Conservation (phyloP, 495 filamentous ascomycete species). For the Alectoria sarmentosa region DNA sequence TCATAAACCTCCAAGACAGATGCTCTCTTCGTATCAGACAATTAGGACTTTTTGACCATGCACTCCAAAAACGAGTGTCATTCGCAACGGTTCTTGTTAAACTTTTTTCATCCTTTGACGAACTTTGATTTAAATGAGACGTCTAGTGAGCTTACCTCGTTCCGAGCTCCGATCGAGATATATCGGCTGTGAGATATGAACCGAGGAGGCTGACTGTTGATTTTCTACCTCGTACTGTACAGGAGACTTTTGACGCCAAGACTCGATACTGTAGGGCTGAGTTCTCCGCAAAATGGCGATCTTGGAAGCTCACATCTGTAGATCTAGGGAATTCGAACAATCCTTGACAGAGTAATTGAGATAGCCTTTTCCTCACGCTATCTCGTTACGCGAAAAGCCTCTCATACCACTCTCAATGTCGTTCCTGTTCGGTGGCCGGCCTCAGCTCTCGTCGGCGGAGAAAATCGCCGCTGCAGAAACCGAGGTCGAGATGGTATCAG, state of each 20-base stretch:
- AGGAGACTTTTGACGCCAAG: background rate
- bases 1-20: background rate
- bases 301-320: too few relatives aligned
- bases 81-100: conserved; percentile 89
- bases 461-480: conserved; percentile 93
- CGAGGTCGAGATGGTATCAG: conserved; percentile 85
- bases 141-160: conserved; percentile 15
- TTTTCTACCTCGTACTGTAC: background rate
- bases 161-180: background rate
- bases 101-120: conserved; percentile 46
- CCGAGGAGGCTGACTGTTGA: background rate
- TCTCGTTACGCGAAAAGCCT: too few relatives aligned
- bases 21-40: conserved; percentile 11
- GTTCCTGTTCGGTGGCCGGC: conserved; percentile 79
- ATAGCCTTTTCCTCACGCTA: background rate
- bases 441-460: conserved; percentile 86
- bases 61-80: conserved; percentile 56
- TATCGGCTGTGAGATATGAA: background rate
- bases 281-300: too few relatives aligned
- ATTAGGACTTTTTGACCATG: conserved; percentile 41
- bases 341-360: too few relatives aligned
- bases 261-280: too few relatives aligned
- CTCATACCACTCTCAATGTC: conserved; percentile 74
- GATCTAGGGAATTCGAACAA: too few relatives aligned
- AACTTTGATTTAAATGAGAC: conserved; percentile 5